Evolutionary conservation across 202 grass and related monocot species (phyloP), one percentile per base, ranked within the genome.

Genomic region (Panicum hallii): DNA sequence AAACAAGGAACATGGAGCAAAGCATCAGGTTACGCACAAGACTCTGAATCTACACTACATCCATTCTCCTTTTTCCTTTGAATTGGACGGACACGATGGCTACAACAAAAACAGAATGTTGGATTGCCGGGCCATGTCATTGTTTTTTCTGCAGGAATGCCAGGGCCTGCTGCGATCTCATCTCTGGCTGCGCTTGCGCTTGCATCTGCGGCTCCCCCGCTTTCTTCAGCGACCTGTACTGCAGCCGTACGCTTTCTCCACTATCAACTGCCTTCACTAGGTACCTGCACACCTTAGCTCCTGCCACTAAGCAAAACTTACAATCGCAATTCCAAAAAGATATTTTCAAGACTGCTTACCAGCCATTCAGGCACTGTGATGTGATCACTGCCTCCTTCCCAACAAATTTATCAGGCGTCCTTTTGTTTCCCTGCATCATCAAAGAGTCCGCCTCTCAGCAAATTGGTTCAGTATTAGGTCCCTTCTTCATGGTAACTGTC

Each of bases 281-380:
- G 86, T 93, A 97, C 91, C 94, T 97, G 83, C 7, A 48, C 8
- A 9, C 43, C 74, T 72, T 22, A 26, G 23, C 17, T 75, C 30
- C 20, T 68, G 53, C 79, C 47, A 16, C 22, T 61, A 49, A 72
- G 28, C 55, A 44, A 50, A 30, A 73, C 56, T 30, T n/a, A 22
- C 17, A 38, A 79, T 23, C 47, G 46, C 6, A 50, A 41, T 5
- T 23, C 11, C 12, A n/a, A 52, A 50, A 32, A 5, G n/a, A 26
- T n/a, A 16, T 11, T 26, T 11, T 15, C 53, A 60, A 28, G 3
- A 41, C 26, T 62, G 68, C 63, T 41, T 80, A 93, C 93, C 93
- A 95, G 88, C 93, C 93, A 85, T 95, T 95, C 82, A 95, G 72
- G 73, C 90, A 89, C 85, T 97, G 91, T 2, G 89, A 92, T 72